These are phyloP conservation scores for Moricandia moricandioides DNA, from an alignment of 345 rosid genomes.

Conservation along the genomic window DNA sequence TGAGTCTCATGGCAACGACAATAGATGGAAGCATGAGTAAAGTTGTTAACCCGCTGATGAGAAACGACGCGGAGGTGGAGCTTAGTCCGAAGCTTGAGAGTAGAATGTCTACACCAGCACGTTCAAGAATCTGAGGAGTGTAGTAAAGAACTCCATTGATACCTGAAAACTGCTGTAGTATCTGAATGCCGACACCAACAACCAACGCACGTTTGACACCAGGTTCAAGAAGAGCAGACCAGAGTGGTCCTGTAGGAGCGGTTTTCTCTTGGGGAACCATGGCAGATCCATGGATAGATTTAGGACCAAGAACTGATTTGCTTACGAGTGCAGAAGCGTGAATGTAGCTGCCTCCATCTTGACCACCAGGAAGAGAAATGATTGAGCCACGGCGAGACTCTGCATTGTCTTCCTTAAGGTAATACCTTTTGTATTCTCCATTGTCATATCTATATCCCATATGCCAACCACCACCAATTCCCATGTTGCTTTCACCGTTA, in stretches of 20 bases:
- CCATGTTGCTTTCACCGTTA: slow-evolving; percentile 64
- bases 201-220: slow-evolving; percentile 83
- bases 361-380: slow-evolving; percentile 71
- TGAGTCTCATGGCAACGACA: slow-evolving; percentile 82
- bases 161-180: slow-evolving; percentile 97
- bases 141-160: slow-evolving; percentile 95
- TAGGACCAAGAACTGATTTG: slow-evolving; percentile 71
- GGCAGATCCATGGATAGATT: slow-evolving; percentile 65
- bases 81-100: slow-evolving; percentile 69
- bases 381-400: slow-evolving; percentile 80
- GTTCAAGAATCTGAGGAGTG: slow-evolving; percentile 96
- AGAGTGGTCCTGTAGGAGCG: slow-evolving; percentile 57
- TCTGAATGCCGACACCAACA: slow-evolving; percentile 88
- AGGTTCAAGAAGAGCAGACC: slow-evolving; percentile 84
- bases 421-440: slow-evolving; percentile 77
- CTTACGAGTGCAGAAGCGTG: slow-evolving; percentile 90
- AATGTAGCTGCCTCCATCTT: slow-evolving; percentile 62
- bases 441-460: slow-evolving; percentile 90
- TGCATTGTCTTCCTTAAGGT: slow-evolving; percentile 72
- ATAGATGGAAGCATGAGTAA: slow-evolving; percentile 94
- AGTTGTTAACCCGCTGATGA: slow-evolving; percentile 82
- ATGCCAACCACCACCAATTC: slow-evolving; percentile 97
- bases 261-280: slow-evolving; percentile 77
- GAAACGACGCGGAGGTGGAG: slow-evolving; percentile 83
- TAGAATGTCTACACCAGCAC: slow-evolving; percentile 88